Evolutionary conservation across 331 rosid genomes (phyloP).

Genomic region (Cydonia oblonga): DNA sequence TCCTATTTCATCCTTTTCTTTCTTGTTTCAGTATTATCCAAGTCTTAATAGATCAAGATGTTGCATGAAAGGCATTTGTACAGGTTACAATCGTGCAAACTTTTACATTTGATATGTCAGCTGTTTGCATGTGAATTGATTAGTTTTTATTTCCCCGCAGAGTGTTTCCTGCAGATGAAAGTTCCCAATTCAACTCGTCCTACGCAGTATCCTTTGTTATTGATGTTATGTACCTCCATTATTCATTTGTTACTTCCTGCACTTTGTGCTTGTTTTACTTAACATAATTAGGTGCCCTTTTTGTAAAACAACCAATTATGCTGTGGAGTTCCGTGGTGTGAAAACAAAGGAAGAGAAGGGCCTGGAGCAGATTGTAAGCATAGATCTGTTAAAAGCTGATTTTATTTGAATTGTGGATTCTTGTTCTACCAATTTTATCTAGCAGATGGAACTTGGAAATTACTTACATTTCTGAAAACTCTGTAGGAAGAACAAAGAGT

Average conservation of each 20-base stretch:
- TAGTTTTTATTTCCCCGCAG: slow-evolving; percentile 33
- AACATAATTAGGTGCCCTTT: slow-evolving; percentile 75
- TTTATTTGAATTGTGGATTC: background rate
- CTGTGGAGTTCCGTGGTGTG: slow-evolving; percentile 90
- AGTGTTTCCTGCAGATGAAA: slow-evolving; percentile 99
- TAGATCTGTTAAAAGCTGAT: slow-evolving; percentile 6
- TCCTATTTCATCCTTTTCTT: slow-evolving; percentile 3
- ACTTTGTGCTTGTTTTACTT: slow-evolving; percentile 33
- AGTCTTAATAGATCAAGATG: slow-evolving; percentile 98
- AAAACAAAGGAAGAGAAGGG: slow-evolving; percentile 97
- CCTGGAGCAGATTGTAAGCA: slow-evolving; percentile 78
- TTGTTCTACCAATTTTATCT: background rate
- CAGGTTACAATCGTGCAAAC: slow-evolving; percentile 43
- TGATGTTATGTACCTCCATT: slow-evolving; percentile 2
- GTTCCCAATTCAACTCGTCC: slow-evolving; percentile 98
- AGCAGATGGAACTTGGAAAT: background rate
- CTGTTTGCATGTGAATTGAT: slow-evolving; percentile 22
- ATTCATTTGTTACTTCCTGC: background rate
- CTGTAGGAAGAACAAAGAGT: slow-evolving; percentile 95
- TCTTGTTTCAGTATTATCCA: slow-evolving; percentile 65
- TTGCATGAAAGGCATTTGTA: slow-evolving; percentile 96
- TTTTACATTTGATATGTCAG: background rate
- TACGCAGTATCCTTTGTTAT: slow-evolving; percentile 82
- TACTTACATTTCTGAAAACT: slow-evolving; percentile 6
- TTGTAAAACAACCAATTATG: slow-evolving; percentile 86